phyloP scores from a whole-genome alignment of 2,329 filamentous ascomycete species.

The Aspergillus neotritici region DNA sequence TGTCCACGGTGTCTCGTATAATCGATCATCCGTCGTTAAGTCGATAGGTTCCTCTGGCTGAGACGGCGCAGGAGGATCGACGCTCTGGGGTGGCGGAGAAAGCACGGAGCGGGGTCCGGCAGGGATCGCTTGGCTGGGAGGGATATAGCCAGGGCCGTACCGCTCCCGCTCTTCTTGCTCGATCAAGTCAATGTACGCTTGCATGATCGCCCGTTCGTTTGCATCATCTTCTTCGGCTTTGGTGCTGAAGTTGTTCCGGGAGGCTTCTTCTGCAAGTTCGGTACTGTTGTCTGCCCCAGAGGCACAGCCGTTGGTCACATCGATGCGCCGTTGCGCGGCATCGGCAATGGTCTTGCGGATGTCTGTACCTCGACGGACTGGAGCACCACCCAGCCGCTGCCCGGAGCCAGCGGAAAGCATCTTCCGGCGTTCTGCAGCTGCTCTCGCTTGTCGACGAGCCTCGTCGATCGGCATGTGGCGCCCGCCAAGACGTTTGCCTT shows the following conservation, averaged over 20 bases:
- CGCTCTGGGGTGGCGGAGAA: slow-evolving; percentile 32
- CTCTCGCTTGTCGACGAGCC: slow-evolving; percentile 66
- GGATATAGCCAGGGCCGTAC: slow-evolving; percentile 53
- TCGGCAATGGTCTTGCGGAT: slow-evolving; percentile 67
- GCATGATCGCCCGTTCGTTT: slow-evolving; percentile 78
- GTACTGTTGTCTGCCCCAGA: slow-evolving; percentile 61
- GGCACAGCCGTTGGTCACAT: slow-evolving; percentile 67
- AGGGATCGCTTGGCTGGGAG: slow-evolving; percentile 49
- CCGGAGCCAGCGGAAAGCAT: slow-evolving; percentile 58
- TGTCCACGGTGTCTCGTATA: slow-evolving; percentile 47
- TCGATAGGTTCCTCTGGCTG: slow-evolving; percentile 9
- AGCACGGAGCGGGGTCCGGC: slow-evolving; percentile 40
- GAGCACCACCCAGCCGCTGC: slow-evolving; percentile 63
- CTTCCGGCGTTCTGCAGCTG: slow-evolving; percentile 65
- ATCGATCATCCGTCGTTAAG: slow-evolving; percentile 23
- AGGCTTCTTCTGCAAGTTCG: slow-evolving; percentile 63
- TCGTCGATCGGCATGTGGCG: slow-evolving; percentile 61
- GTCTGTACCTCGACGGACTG: slow-evolving; percentile 55
- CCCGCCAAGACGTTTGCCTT: slow-evolving; percentile 69
- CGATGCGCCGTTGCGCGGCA: slow-evolving; percentile 64
- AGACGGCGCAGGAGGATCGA: slow-evolving; percentile 17
- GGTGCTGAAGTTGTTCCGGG: slow-evolving; percentile 70
- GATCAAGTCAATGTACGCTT: slow-evolving; percentile 79
- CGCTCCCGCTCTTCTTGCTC: slow-evolving; percentile 67
- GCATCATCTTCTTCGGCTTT: slow-evolving; percentile 83